Conservation (phyloP, 2,329 filamentous ascomycete species). For the Penicillium sp. region DNA sequence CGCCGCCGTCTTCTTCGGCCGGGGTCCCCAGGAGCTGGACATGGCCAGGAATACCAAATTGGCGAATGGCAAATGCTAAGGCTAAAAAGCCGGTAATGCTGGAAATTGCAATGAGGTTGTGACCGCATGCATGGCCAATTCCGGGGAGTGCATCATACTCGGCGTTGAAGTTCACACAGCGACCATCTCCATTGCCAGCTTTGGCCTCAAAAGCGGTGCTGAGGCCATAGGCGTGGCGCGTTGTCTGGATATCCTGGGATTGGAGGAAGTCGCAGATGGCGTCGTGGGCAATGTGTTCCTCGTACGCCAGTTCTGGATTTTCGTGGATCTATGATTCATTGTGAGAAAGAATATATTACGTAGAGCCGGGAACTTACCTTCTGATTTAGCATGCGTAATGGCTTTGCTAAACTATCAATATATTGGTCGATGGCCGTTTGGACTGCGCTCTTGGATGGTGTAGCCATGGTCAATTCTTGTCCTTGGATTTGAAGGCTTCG, state of each 20-base stretch:
- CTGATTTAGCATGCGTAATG: not conserved
- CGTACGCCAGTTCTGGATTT: constrained; percentile 16
- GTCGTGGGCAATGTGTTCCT: constrained; percentile 15
- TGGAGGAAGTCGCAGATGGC: constrained; percentile 11
- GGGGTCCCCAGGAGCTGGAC: constrained; percentile 14
- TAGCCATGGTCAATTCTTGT: not conserved
- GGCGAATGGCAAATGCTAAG: constrained; percentile 5
- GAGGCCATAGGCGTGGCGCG: not conserved
- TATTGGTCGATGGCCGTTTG: not conserved
- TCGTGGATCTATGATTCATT: constrained; percentile 7
- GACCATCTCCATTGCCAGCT: not conserved
- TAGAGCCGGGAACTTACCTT: not conserved
- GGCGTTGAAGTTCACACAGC: constrained; percentile 14
- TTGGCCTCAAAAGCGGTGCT: not conserved
- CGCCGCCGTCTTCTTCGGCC: constrained; percentile 15
- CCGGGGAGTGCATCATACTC: constrained; percentile 20
- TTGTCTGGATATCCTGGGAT: not conserved
- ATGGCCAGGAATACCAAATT: not conserved
- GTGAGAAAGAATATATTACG: no score
- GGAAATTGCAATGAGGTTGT: constrained; percentile 19
- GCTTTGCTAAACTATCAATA: not conserved
- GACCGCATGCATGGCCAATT: constrained; percentile 20
- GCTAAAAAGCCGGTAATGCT: constrained; percentile 12
- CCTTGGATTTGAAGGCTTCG: no score
- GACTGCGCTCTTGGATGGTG: not conserved